Conservation (phyloP, 108 stramenopile species). For the Schizochytrium sp. region DNA sequence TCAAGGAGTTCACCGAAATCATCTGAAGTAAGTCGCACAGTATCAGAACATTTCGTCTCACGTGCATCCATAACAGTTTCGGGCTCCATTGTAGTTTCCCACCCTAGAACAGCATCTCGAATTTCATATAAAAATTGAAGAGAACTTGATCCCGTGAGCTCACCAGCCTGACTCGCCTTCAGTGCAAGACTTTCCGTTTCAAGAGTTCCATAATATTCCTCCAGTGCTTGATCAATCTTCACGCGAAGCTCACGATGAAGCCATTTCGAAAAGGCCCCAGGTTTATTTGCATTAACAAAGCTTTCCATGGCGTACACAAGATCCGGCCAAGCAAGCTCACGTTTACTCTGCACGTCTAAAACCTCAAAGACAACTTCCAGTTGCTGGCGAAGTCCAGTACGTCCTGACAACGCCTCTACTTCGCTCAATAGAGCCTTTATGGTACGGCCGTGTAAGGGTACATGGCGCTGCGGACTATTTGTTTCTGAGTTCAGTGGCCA, state of each 20-base stretch:
- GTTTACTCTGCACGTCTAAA: background rate
- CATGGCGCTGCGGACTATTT: background rate
- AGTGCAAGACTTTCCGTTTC: background rate
- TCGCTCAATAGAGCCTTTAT: background rate
- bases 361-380: constrained; percentile 16
- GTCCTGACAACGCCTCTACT: background rate
- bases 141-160: background rate
- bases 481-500: background rate
- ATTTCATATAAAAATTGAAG: background rate
- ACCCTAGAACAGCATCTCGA: background rate
- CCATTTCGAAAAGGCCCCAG: background rate
- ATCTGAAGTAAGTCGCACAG: background rate
- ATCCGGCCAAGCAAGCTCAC: background rate
- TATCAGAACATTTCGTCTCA: constrained; percentile 6
- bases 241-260: background rate
- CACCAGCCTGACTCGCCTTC: background rate
- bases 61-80: background rate
- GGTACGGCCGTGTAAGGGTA: background rate
- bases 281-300: background rate
- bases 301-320: background rate
- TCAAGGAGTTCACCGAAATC: background rate
- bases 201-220: background rate
- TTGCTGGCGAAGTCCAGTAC: background rate
- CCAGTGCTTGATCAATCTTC: background rate
- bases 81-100: background rate